Evolutionary conservation across 208 protist species (phyloP), one percentile per base, ranked within the genome.

Genomic region (Acanthamoeba royreba): DNA sequence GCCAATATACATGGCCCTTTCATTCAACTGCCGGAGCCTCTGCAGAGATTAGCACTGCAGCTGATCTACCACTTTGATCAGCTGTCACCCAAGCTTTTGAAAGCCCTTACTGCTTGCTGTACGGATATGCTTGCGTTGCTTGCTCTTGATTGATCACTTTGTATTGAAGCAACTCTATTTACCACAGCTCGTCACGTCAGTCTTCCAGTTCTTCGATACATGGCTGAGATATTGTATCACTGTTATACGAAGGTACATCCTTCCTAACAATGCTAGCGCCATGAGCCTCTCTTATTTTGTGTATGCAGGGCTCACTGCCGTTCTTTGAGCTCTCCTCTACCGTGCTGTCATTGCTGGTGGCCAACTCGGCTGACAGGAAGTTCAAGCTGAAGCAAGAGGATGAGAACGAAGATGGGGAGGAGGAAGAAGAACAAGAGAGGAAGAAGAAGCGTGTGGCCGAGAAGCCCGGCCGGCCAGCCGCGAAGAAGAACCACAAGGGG

Each of bases 41-140:
- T n/a, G 33, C 83, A 90, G 52, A 22, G 83, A 35, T 19, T 72
- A 42, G 46, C 52, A 8, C 33, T 90, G 53, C 52, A 90, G 83
- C 49, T 90, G 28, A 22, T 90, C 52, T 90, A 69, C 25, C 42
- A 63, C 40, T 69, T 90, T 28, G 83, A 69, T 22, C 46, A 45
- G n/a, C 11, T 85, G 42, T 45, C 74, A 17, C 22, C 52, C 46
- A 90, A 90, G 52, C 46, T 90, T 25, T 52, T 72, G 49, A 61
- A 90, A 43, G 83, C 83, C 83, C 83, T 90, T 35, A 90, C 83
- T 5, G 83, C 83, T 90, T 90, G 83, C 38, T 90, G 83, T 90
- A 69, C 53, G 77, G n/a, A n/a, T 55, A 25, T 22, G 5, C 31
- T 31, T 52, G 22, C 28, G 4, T 19, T 83, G 19, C n/a, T 28